Evolutionary conservation across 208 protist species (phyloP), one percentile per base, ranked within the genome.

Genomic region (Leishmania tropica): DNA sequence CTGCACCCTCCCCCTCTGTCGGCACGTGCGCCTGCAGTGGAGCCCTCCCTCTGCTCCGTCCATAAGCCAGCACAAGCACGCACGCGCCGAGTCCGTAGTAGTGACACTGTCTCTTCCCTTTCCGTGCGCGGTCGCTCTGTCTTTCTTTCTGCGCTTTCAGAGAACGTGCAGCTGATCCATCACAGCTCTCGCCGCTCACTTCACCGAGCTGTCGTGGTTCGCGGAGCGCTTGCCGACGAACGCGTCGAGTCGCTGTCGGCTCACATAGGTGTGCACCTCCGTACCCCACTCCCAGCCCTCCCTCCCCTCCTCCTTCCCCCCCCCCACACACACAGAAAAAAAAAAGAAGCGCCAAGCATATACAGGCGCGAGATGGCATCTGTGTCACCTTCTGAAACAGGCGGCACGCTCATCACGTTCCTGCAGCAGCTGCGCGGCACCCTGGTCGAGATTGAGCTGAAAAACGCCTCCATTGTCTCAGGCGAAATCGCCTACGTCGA

Each of bases 401-500:
- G 90, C 62, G 83, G 87, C 47, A 96, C 97, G 58, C 94, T 99
- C 37, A 90, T 99, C 60, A 82, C 96, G 65, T 99, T 99, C 87
- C 94, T 99, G 54, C 99, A 99, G 95, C 98, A 99, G 91, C 94
- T 99, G 45, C 93, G 90, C 21, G 98, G 98, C 79, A 99, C 99
- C 76, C 98, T 96, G 3, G 99, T 99, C 4, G 99, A 99, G 28
- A 96, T 99, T 75, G 99, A 99, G 86, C 90, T 99, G 53, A 99
- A 99, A 89, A 99, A 99, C 94, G 98, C 99, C 1, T 98, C 98
- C 24, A 94, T 99, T 54, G 96, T 99, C 17, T 93, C 93, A 8
- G 94, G 95, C 28, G 93, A 97, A 64, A 91, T 98, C 62, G 79
- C 88, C 35, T 91, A 91, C 84, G 95, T 97, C 3, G 95, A 97